Evolutionary conservation across 2,329 filamentous ascomycete species (phyloP), one percentile per base, ranked within the genome.

Genomic region (Moelleriella libera): DNA sequence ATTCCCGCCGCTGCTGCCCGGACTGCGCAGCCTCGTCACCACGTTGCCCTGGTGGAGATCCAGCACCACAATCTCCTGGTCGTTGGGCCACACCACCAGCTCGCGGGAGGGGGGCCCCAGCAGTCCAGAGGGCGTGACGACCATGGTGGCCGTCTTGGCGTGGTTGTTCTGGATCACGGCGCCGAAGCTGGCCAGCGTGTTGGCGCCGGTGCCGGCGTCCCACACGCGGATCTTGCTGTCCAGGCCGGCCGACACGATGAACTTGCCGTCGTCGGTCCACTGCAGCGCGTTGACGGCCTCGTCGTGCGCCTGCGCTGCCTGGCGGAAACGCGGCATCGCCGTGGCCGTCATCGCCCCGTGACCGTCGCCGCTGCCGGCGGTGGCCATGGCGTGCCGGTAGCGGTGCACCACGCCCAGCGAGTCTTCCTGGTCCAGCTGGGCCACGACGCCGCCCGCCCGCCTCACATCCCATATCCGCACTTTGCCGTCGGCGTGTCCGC

Each of bases 381-480:
- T 55, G 1, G 60, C 59, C 32, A 52, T 50, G 50, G 66, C 55
- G 50, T 64, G 52, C 43, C 61, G 54, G 55, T 61, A 63, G 12
- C 62, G 60, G 43, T 70, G 61, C 41, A 76, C 62, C 5, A 89
- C 62, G 1, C 88, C 89, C 3, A 85, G 69, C 3, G 80, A 82
- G 58, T 96, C 88, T 58, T 95, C 87, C 65, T 88, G 80, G 59
- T 96, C 86, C 2, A 97, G 72, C 41, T 84, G 74, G 0, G 82
- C 87, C 32, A 97, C 70, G 21, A 83, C 78, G 6, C 82, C 82
- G 21, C 83, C 83, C 31, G 86, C 85, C 32, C 85, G 80, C 4
- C 90, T 76, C 30, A 96, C 77, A 60, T 97, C 90, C 82, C 90
- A 97, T 37, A 96, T 70, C 28, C 88, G 78, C 2, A 89, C 80